These are phyloP conservation scores for Entonaema liquescens DNA, from an alignment of 495 filamentous ascomycete genomes.

Conservation along the genomic window DNA sequence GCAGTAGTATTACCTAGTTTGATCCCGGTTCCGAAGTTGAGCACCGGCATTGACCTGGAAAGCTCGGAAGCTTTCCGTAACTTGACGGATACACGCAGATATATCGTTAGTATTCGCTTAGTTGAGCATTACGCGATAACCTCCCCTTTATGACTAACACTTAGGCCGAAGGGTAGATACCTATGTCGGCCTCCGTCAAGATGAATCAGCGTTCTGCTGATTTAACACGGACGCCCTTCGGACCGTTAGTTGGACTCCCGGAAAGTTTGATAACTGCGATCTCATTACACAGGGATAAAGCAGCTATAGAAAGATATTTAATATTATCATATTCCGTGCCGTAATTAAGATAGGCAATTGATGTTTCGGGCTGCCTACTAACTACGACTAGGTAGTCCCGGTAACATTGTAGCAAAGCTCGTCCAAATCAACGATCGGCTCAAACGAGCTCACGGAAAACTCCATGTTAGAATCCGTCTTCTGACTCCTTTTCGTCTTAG, in stretches of 20 bases:
- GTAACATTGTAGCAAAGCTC: constrained; percentile 5
- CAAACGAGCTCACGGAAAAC: constrained; percentile 12
- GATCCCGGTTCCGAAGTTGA: not conserved
- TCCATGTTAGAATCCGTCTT: not conserved
- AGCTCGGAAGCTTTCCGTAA: not conserved
- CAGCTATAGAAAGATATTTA: too few species aligned
- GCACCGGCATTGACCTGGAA: not conserved
- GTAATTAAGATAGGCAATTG: not conserved
- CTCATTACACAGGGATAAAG: not conserved
- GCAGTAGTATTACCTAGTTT: not conserved
- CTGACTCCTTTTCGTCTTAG: constrained; percentile 1
- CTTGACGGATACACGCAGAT: not conserved
- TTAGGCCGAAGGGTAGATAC: not conserved
- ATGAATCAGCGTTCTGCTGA: not conserved
- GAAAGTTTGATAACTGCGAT: not conserved
- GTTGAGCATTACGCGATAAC: not conserved
- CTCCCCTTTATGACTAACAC: not conserved
- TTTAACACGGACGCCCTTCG: not conserved
- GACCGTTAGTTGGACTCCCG: not conserved
- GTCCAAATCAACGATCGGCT: constrained; percentile 4
- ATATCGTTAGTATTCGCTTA: not conserved
- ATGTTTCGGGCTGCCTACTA: not conserved
- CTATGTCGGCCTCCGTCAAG: not conserved
- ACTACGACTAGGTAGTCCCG: not conserved
- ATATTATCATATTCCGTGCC: not conserved